Percentiles rank a stretch among this genome's conserved stretches.
These are phyloP conservation scores for Sclerotinia sclerotiorum DNA, from an alignment of 2,329 filamentous ascomycete genomes.

Conservation along the genomic window DNA sequence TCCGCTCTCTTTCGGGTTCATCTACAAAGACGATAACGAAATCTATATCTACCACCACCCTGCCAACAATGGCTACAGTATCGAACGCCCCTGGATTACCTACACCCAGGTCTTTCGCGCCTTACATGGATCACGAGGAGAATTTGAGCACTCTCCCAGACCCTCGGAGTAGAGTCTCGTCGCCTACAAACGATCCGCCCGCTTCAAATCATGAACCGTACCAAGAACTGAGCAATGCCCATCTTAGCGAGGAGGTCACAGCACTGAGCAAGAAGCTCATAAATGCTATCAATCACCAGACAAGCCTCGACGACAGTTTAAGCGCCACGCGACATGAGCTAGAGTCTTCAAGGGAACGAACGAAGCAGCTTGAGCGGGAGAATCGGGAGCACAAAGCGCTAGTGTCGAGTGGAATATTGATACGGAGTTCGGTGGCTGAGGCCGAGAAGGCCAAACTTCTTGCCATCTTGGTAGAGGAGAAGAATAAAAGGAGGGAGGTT, in stretches of 20 bases:
- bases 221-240: slow-evolving; percentile 53
- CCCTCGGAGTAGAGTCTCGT: slow-evolving; percentile 55
- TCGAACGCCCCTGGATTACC: slow-evolving; percentile 33
- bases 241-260: slow-evolving; percentile 69
- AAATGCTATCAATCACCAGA: slow-evolving; percentile 96
- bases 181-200: slow-evolving; percentile 45
- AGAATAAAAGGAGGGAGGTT: slow-evolving; percentile 59
- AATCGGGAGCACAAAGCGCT: slow-evolving; percentile 65
- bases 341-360: slow-evolving; percentile 66
- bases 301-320: slow-evolving; percentile 83
- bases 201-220: slow-evolving; percentile 47
- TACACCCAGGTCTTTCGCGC: slow-evolving; percentile 34
- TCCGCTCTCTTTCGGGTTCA: slow-evolving; percentile 17
- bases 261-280: slow-evolving; percentile 93
- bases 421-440: slow-evolving; percentile 74
- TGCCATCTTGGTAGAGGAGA: slow-evolving; percentile 63
- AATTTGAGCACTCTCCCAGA: slow-evolving; percentile 70
- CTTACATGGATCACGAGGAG: slow-evolving; percentile 52
- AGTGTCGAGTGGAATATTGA: slow-evolving; percentile 71
- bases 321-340: slow-evolving; percentile 81
- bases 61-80: slow-evolving; percentile 44
- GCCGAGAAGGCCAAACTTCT: slow-evolving; percentile 63
- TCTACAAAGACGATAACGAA: slow-evolving; percentile 37
- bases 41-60: slow-evolving; percentile 43
- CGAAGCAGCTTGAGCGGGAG: slow-evolving; percentile 64